Evolutionary conservation across 768 basidiomycete genomes (phyloP), one percentile per base, ranked within the genome.

Genomic region (Stropharia rugosoannulata): DNA sequence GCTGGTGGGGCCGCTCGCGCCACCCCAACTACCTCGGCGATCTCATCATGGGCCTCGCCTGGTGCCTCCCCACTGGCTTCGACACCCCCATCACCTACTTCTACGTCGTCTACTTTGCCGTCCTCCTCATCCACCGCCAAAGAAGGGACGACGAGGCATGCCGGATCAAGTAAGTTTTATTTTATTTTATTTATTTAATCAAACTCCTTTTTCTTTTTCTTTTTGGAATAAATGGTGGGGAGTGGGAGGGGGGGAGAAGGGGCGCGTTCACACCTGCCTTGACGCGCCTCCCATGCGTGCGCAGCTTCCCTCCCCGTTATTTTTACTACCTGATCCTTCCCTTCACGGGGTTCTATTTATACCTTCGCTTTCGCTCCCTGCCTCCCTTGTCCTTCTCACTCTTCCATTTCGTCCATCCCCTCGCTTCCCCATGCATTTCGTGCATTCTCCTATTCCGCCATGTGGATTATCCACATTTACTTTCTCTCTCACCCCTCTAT

Each of bases 1-100:
- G 97, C 6, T 98, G 97, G 97, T 99, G 97, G 97, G 96, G 95
- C 9, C 72, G 81, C 48, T 95, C 90, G 0, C 82, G 92, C 40
- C 97, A 99, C 71, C 97, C 97, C 1, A 95, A 95, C 64, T 95
- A 95, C 70, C 66, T 93, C 42, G 90, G 90, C 18, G 94, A 95
- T 65, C 78, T 94, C 61, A 70, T 96, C 55, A 97, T 97, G 90
- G 87, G 85, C 19, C 71, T 93, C 43, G 90, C 94, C 0, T 98
- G 96, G 95, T 97, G 87, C 52, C 80, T 98, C 15, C 90, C 95
- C 0, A 95, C 93, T 1, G 93, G 92, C 4, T 93, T 97, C 70
- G 77, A 85, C 43, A 95, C 94, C 0, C 96, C 95, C 19, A 83
- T 98, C 68, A 95, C 97, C 5, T 95, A 98, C 76, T 99, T 95